Percentiles rank a stretch among this genome's conserved stretches.
phyloP scores from a whole-genome alignment of 164 flowering plant genomes.

The Tetracentron sinense region DNA sequence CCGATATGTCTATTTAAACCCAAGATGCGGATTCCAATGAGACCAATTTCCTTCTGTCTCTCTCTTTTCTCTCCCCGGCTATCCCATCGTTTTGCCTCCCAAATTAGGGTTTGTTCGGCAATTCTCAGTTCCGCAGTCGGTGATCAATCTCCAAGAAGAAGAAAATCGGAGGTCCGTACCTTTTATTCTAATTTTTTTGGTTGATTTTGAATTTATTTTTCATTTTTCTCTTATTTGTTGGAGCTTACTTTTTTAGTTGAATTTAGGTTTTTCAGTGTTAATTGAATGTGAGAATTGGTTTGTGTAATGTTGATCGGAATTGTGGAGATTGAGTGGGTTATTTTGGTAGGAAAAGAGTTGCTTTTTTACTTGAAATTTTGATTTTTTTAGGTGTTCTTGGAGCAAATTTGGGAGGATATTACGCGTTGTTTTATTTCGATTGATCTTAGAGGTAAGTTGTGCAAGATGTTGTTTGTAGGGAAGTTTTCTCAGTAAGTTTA shows the following conservation, averaged over 20 bases:
- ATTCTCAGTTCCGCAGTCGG: conserved; percentile 8
- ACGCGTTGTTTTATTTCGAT: no score
- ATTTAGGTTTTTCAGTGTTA: neutral
- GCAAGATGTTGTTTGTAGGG: conserved; percentile 8
- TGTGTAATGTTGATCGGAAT: neutral
- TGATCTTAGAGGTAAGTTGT: conserved; percentile 24
- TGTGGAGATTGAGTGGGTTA: neutral
- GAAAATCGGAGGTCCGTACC: neutral
- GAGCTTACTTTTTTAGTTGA: neutral
- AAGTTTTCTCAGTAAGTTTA: no score
- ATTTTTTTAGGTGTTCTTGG: conserved; percentile 17
- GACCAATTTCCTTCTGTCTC: conserved; percentile 28
- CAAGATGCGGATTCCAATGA: conserved; percentile 50
- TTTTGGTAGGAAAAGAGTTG: neutral
- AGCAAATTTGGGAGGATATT: no score
- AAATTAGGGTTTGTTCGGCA: conserved; percentile 1
- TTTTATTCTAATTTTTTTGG: neutral
- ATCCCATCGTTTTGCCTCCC: conserved; percentile 3
- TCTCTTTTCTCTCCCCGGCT: conserved; percentile 13
- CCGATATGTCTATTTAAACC: conserved; percentile 32
- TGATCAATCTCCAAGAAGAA: conserved; percentile 2
- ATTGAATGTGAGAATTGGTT: no score
- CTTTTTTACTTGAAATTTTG: conserved; percentile 9
- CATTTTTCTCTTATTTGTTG: neutral
- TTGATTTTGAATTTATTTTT: no score